These are phyloP conservation scores for Trichoderma sp. DNA, from an alignment of 2,329 filamentous ascomycete genomes.

Conservation along the genomic window DNA sequence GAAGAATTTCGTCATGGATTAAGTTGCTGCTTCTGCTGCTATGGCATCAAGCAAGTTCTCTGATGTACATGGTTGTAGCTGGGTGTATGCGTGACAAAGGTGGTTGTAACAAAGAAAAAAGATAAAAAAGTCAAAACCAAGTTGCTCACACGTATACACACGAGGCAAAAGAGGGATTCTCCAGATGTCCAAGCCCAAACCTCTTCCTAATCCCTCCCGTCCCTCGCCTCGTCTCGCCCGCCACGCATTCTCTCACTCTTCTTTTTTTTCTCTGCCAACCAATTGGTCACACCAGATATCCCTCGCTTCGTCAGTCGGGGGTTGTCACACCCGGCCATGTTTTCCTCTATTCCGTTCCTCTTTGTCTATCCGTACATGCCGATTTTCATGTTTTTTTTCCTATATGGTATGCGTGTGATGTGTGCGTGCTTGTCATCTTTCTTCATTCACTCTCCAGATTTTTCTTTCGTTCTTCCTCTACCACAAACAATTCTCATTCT, in stretches of 20 bases:
- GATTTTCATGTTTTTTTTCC: neutral
- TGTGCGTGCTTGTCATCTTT: neutral
- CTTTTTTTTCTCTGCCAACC: neutral
- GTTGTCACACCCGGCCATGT: neutral
- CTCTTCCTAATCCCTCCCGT: constrained; percentile 1
- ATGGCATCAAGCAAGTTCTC: constrained; percentile 19
- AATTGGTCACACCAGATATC: neutral
- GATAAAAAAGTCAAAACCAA: constrained; percentile 3
- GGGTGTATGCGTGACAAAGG: constrained; percentile 19
- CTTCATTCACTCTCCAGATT: neutral
- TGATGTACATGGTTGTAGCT: constrained; percentile 31
- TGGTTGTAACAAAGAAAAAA: constrained; percentile 12
- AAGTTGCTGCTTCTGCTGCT: constrained; percentile 1
- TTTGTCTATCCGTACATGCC: constrained; percentile 19
- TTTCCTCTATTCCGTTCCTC: constrained; percentile 16
- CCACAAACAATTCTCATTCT: neutral
- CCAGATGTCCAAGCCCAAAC: constrained; percentile 3
- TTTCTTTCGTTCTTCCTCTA: neutral
- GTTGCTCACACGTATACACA: constrained; percentile 25
- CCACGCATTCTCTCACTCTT: neutral
- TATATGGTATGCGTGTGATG: constrained; percentile 1
- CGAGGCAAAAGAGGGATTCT: neutral
- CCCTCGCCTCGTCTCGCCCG: neutral
- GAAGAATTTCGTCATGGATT: constrained; percentile 15
- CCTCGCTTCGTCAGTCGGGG: neutral